Evolutionary conservation across 495 filamentous ascomycete genomes (phyloP).

Genomic region (Aspergillus olivimuriae): DNA sequence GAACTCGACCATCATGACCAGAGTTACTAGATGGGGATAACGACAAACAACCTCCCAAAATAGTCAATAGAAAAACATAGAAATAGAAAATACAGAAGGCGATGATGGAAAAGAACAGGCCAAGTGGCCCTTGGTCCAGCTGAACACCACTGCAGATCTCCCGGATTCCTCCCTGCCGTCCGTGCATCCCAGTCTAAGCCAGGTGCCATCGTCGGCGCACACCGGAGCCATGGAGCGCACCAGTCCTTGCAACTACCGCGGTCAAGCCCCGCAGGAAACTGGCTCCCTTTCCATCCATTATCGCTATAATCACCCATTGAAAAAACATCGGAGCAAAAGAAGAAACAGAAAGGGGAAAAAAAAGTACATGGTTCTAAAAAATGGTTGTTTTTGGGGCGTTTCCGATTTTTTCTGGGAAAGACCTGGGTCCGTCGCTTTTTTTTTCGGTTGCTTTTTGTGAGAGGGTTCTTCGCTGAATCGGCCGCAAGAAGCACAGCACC

Average conservation of each 20-base stretch:
- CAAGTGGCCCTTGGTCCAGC: not conserved
- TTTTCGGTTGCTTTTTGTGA: constrained; percentile 1
- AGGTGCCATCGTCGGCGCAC: too few relatives aligned
- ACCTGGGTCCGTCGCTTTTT: not conserved
- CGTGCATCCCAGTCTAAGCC: too few relatives aligned
- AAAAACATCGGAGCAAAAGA: constrained; percentile 4
- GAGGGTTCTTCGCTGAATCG: constrained; percentile 5
- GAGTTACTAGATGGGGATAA: too few relatives aligned
- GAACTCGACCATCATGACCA: too few relatives aligned
- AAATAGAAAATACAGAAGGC: not conserved
- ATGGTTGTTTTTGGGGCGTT: not conserved
- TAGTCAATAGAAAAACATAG: not conserved
- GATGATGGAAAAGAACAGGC: too few relatives aligned
- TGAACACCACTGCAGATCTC: not conserved
- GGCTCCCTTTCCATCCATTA: not conserved
- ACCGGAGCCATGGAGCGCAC: too few relatives aligned
- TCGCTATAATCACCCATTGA: constrained; percentile 7
- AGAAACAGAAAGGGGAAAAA: constrained; percentile 7
- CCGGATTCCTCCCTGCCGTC: too few relatives aligned
- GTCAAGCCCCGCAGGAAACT: not conserved
- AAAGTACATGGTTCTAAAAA: constrained; percentile 12
- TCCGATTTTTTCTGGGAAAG: not conserved
- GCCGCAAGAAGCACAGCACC: constrained; percentile 8
- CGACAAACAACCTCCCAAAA: too few relatives aligned
- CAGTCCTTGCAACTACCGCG: not conserved